Base-by-base conservation (phyloP, 768 basidiomycete species). In the Trametes sanguinea region DNA sequence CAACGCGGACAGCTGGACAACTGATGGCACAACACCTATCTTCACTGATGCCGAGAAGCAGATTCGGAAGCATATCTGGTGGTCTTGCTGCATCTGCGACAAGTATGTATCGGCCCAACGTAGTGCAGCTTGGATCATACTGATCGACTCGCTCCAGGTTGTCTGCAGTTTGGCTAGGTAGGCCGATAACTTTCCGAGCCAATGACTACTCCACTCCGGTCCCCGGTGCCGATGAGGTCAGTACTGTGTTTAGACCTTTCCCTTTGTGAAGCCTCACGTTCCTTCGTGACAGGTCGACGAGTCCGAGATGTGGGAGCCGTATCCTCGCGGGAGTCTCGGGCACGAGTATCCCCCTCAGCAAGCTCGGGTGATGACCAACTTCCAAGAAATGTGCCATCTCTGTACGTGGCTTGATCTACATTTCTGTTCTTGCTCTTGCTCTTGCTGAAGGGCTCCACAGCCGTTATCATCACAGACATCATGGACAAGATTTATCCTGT, bases 11-110 rank as follows among this genome's bases (percentile, higher is more conserved):
- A 83, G 81, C 56, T 94, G 92, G 90, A 85, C 85, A 67, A 79
- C 66, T 16, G 62, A 82, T 55, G 78, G 84, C 58, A 84, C 84
- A 13, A 80, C 77, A 50, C 79, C 80, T 59, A 72, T 92, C 39
- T 90, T 92, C 66, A 82, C 83, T 8, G 44, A 62, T 11, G 51
- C 85, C 67, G 91, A 92, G 72, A 85, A 82, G 32, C 88, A 91
- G 71, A 83, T 80, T 4, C 81, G 90, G 63, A 83, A 85, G 52
- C 88, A 90, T 65, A 87, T 91, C 45, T 93, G 90, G 90, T 91
- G 89, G 88, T 79, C 81, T 14, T 92, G 89, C 69, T 82, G 83
- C 67, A 75, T 87, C 45, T 83, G 84, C 45, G 89, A 93, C 67
- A 83, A 87, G 89, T 90, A 64, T 35, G 81, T 60, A 22, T 22